A percentile compares a stretch with the other conserved stretches of the same genome.
phyloP scores from a whole-genome alignment of 1,284 basidiomycete genomes.

The Irpex lacteus region DNA sequence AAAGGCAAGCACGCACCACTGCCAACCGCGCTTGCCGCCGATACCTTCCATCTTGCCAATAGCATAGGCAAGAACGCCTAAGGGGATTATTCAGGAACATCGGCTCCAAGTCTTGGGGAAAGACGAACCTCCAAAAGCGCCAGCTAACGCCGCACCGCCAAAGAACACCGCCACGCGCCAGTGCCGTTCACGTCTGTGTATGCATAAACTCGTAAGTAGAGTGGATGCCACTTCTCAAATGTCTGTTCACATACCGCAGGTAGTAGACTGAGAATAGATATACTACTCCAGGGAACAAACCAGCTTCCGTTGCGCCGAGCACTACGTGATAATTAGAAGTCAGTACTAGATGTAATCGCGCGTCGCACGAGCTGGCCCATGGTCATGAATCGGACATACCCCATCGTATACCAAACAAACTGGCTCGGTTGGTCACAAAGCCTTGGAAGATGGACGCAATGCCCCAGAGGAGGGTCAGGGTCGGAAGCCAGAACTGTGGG shows the following conservation, averaged over 20 bases:
- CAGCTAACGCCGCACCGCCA: conserved; percentile 49
- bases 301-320: conserved; percentile 40
- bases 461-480: conserved; percentile 13
- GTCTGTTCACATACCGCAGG: conserved; percentile 28
- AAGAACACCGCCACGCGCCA: conserved; percentile 44
- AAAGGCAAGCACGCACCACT: conserved; percentile 25
- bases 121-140: conserved; percentile 52
- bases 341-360: conserved; percentile 18
- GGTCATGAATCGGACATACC: conserved; percentile 20
- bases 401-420: conserved; percentile 47
- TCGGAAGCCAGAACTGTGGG: conserved; percentile 47
- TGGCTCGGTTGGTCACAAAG: conserved; percentile 52
- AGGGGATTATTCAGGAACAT: background rate
- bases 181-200: conserved; percentile 29
- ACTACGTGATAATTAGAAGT: conserved; percentile 19
- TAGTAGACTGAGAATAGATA: conserved; percentile 47
- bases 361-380: conserved; percentile 27
- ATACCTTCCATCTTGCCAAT: conserved; percentile 52
- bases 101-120: background rate
- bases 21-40: conserved; percentile 47
- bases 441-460: conserved; percentile 54
- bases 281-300: conserved; percentile 53
- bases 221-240: conserved; percentile 31
- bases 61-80: conserved; percentile 49
- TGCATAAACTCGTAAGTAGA: conserved; percentile 29